These are phyloP conservation scores for Ustilago nuda DNA, from an alignment of 1,284 basidiomycete genomes.

Conservation along the genomic window DNA sequence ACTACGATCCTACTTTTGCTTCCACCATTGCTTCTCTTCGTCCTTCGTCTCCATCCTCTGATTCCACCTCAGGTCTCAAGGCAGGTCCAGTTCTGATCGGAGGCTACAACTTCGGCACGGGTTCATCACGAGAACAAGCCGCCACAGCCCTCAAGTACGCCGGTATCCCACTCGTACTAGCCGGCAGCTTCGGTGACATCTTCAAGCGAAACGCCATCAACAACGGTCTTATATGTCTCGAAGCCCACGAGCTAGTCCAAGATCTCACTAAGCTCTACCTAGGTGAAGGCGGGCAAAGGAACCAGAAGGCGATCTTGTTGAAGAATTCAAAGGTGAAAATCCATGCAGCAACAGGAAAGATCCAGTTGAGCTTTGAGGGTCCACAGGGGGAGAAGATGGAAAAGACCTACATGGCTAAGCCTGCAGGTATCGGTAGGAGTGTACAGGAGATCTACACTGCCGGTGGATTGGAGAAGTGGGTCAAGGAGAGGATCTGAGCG, in stretches of 20 bases:
- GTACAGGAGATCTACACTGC: conserved; percentile 68
- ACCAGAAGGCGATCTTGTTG: conserved; percentile 59
- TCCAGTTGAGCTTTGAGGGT: conserved; percentile 21
- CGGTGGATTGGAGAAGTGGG: conserved; percentile 67
- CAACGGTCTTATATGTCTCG: conserved; percentile 95
- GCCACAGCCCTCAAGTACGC: conserved; percentile 96
- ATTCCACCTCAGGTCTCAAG: neutral
- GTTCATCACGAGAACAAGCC: conserved; percentile 97
- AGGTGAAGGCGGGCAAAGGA: conserved; percentile 78
- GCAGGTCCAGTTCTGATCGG: conserved; percentile 83
- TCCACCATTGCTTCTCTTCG: conserved; percentile 77
- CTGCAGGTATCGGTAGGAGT: conserved; percentile 64
- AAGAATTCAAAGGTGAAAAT: conserved; percentile 44
- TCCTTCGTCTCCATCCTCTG: conserved; percentile 15
- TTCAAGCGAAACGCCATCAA: conserved; percentile 99
- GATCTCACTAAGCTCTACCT: conserved; percentile 81
- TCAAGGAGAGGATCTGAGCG: conserved; percentile 56
- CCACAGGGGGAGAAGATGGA: conserved; percentile 28
- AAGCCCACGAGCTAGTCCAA: conserved; percentile 86
- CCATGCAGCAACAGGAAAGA: conserved; percentile 47
- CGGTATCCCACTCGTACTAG: conserved; percentile 90
- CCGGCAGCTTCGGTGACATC: conserved; percentile 97
- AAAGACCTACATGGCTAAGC: conserved; percentile 55
- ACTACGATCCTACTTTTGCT: conserved; percentile 93
- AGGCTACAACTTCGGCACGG: conserved; percentile 99